Evolutionary conservation across 2,329 filamentous ascomycete species (phyloP), one percentile per base, ranked within the genome.

Genomic region (Pezicula rhizophila): DNA sequence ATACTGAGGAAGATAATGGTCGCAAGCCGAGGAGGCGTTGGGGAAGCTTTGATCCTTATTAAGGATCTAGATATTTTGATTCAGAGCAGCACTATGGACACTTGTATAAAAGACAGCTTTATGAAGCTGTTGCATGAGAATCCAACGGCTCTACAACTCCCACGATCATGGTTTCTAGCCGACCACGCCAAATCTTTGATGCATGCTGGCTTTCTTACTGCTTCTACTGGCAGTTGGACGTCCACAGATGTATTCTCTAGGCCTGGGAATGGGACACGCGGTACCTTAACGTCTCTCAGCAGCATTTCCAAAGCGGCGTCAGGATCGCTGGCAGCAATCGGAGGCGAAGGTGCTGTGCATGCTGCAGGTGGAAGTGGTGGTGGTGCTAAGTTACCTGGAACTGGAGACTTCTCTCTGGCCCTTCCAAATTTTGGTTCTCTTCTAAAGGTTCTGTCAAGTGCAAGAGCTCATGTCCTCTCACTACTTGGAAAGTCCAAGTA

Each of bases 241-340:
- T 60, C 60, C 49, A 70, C 61, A 48, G 67, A 71, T 44, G 57
- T 67, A 18, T 75, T 72, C 54, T 67, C 68, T 12, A 65, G 65
- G 2, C 68, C 71, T 1, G 66, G 66, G 8, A 60, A 68, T 8
- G 66, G 66, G 6, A 66, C 67, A 4, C 48, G 57, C 54, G 74
- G 75, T 14, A 79, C 76, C 8, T 68, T 84, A 34, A 74, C 78
- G 20, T 82, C 80, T 3, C 71, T 89, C 8, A 77, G 82, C 34
- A 76, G 73, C 23, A 79, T 87, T 18, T 79, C 82, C 2, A 75
- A 71, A 53, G 82, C 84, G 18, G 79, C 84, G 5, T 84, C 86
- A 1, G 87, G 87, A 12, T 82, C 82, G 2, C 60, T 85, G 2
- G 83, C 74, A 6, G 84, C 86, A 1, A 80, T 89, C 1, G 87